Conservation (phyloP, 495 filamentous ascomycete species). For the Bombardia bombarda region DNA sequence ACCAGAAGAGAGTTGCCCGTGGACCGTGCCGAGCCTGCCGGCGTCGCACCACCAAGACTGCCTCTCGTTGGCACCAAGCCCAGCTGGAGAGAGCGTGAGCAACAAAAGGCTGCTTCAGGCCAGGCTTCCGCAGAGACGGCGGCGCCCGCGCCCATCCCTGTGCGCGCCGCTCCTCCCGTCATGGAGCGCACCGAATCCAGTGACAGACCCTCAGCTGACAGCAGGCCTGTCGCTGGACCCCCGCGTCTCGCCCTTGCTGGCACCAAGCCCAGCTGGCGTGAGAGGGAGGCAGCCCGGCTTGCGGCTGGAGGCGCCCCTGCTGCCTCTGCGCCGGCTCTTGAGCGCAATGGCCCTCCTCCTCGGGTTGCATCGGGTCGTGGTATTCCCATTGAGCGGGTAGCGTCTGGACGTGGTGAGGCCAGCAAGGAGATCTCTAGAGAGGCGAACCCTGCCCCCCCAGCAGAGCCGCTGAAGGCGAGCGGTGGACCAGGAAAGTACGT, state of each 20-base stretch:
- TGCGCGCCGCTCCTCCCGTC: slow-evolving; percentile 15
- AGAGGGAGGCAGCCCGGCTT: slow-evolving; percentile 70
- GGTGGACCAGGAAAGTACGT: slow-evolving; percentile 39
- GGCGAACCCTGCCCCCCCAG: slow-evolving; percentile 21
- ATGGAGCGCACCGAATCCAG: slow-evolving; percentile 45
- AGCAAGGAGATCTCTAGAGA: slow-evolving; percentile 9
- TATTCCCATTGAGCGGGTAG: slow-evolving; percentile 18
- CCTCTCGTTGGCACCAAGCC: slow-evolving; percentile 24
- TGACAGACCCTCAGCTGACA: slow-evolving; percentile 43
- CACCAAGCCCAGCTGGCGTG: slow-evolving; percentile 67
- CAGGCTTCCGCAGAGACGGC: slow-evolving; percentile 17
- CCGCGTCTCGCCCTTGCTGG: slow-evolving; percentile 63
- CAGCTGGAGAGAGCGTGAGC: slow-evolving; percentile 41
- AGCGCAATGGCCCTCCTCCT: slow-evolving; percentile 15
- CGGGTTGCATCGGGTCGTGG: slow-evolving; percentile 21
- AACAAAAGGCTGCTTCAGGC: slow-evolving; percentile 11
- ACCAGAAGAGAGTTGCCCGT: slow-evolving; percentile 27
- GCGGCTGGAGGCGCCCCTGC: slow-evolving; percentile 14
- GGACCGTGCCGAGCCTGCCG: slow-evolving; percentile 27
- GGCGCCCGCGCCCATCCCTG: slow-evolving; percentile 14
- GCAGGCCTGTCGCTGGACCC: too few relatives aligned
- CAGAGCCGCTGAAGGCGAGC: slow-evolving; percentile 34
- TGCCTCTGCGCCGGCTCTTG: slow-evolving; percentile 4
- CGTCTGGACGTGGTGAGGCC: slow-evolving; percentile 19
- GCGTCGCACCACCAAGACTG: slow-evolving; percentile 9